These are phyloP conservation scores for Fusarium brachygibbosum DNA, from an alignment of 2,329 filamentous ascomycete genomes.

Conservation along the genomic window DNA sequence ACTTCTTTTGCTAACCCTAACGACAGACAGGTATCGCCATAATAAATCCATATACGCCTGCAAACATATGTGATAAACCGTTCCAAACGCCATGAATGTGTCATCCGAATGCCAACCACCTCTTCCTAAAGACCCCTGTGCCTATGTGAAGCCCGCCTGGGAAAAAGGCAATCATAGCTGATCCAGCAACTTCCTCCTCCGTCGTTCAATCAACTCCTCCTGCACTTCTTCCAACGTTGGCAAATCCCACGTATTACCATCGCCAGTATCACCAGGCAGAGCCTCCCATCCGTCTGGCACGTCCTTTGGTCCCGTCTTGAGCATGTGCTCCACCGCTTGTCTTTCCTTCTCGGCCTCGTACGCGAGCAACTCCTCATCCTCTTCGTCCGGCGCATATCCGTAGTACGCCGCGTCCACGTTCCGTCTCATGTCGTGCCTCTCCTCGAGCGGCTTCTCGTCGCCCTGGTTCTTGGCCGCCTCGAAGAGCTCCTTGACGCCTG, in stretches of 20 bases:
- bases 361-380: constrained; percentile 82
- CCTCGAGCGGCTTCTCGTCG: constrained; percentile 74
- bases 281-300: constrained; percentile 82
- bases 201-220: constrained; percentile 88
- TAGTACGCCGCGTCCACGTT: constrained; percentile 96
- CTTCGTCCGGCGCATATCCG: constrained; percentile 92
- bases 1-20: constrained; percentile 5
- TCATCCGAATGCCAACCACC: constrained; percentile 4
- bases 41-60: constrained; percentile 30
- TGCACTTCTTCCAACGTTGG: constrained; percentile 94
- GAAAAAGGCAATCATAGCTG: constrained; percentile 68
- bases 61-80: constrained; percentile 29
- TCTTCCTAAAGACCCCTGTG: neutral
- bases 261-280: constrained; percentile 87
- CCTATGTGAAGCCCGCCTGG: too few relatives aligned
- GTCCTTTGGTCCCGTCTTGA: constrained; percentile 68
- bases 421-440: constrained; percentile 76
- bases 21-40: constrained; percentile 5
- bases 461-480: constrained; percentile 77
- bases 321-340: constrained; percentile 79
- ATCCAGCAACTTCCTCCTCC: constrained; percentile 85
- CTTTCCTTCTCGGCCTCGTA: constrained; percentile 89
- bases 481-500: constrained; percentile 96
- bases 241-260: constrained; percentile 84
- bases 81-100: constrained; percentile 34